Conservation (phyloP, 352 stramenopile genomes). For the Pythium grandisporangium region DNA sequence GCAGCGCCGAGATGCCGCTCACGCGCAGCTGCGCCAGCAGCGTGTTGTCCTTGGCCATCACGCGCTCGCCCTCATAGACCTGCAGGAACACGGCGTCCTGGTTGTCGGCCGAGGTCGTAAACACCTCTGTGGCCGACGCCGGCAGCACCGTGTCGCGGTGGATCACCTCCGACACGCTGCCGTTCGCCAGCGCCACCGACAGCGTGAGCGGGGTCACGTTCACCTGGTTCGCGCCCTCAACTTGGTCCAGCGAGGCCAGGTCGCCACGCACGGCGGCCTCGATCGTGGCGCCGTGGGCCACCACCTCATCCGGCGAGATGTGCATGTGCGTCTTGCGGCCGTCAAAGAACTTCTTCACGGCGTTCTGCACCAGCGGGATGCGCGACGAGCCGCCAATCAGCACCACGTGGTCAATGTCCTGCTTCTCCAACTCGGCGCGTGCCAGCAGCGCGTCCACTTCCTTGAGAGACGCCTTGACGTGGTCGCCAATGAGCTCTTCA, state of each 20-base stretch:
- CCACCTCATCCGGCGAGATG: slow-evolving; percentile 86
- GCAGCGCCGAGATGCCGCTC: slow-evolving; percentile 79
- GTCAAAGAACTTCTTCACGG: slow-evolving; percentile 82
- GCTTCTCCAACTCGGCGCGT: slow-evolving; percentile 66
- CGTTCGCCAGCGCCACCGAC: slow-evolving; percentile 88
- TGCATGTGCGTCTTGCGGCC: slow-evolving; percentile 75
- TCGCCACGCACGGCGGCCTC: slow-evolving; percentile 64
- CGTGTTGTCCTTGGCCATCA: slow-evolving; percentile 97
- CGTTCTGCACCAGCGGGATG: slow-evolving; percentile 92
- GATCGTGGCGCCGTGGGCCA: slow-evolving; percentile 86
- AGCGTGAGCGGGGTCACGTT: slow-evolving; percentile 91
- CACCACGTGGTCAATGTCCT: slow-evolving; percentile 93
- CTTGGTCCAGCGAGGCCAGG: slow-evolving; percentile 54
- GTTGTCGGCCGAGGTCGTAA: slow-evolving; percentile 89
- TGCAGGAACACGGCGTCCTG: slow-evolving; percentile 89
- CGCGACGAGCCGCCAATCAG: slow-evolving; percentile 95
- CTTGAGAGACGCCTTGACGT: slow-evolving; percentile 89
- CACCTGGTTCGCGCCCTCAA: slow-evolving; percentile 69
- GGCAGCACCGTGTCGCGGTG: slow-evolving; percentile 88
- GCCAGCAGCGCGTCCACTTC: slow-evolving; percentile 85
- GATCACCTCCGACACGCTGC: slow-evolving; percentile 90
- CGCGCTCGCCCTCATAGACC: slow-evolving; percentile 93
- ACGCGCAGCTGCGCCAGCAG: slow-evolving; percentile 88
- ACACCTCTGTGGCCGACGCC: slow-evolving; percentile 65
- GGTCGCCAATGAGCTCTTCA: slow-evolving; percentile 92